phyloP scores from a whole-genome alignment of 2,329 filamentous ascomycete species.

The Verticillium albo-atrum region DNA sequence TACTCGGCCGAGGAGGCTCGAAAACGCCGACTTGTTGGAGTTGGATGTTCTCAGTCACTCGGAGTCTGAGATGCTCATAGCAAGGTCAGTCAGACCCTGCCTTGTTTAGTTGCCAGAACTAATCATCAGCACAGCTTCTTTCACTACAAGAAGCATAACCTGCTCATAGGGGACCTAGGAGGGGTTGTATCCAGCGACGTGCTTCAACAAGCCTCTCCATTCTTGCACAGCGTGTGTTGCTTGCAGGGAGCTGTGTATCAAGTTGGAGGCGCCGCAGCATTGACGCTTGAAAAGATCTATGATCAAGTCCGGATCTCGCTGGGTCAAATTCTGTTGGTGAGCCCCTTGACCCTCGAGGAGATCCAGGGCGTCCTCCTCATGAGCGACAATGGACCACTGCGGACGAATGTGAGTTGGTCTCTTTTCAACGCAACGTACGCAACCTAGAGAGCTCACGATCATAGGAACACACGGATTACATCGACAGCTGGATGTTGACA shows the following conservation, averaged over 20 bases:
- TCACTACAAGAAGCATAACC: slow-evolving; percentile 3
- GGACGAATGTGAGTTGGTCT: not conserved
- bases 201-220: slow-evolving; percentile 28
- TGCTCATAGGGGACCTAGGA: slow-evolving; percentile 7
- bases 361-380: slow-evolving; percentile 35
- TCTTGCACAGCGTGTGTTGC: slow-evolving; percentile 34
- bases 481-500: slow-evolving; percentile 37
- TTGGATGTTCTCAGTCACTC: not conserved
- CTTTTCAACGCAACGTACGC: not conserved
- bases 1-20: not conserved
- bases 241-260: slow-evolving; percentile 20
- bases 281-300: slow-evolving; percentile 31
- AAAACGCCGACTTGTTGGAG: not conserved
- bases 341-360: slow-evolving; percentile 33
- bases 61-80: not conserved
- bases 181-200: slow-evolving; percentile 11
- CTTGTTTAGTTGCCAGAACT: not conserved
- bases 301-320: slow-evolving; percentile 32
- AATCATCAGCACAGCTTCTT: slow-evolving; percentile 3
- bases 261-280: slow-evolving; percentile 3
- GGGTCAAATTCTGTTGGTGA: slow-evolving; percentile 32
- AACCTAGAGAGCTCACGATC: not conserved
- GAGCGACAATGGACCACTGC: slow-evolving; percentile 13
- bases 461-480: slow-evolving; percentile 23
- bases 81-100: not conserved